Base-by-base conservation (phyloP, 495 filamentous ascomycete species). In the Xylaria nigripes region DNA sequence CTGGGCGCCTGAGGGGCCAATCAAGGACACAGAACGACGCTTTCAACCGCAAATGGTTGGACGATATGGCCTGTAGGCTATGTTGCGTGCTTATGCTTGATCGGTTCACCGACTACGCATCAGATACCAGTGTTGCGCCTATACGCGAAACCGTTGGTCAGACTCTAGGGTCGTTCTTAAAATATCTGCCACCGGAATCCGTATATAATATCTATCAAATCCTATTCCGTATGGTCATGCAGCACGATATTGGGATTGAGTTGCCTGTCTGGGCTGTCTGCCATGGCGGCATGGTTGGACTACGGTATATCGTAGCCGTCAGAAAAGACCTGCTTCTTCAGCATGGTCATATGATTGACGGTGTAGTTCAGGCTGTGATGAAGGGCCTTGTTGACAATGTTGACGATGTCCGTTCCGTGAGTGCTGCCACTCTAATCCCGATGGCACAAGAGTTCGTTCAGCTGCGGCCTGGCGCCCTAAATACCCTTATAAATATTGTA, bases 131-230 rank as follows among this genome's bases (percentile, higher is more conserved):
- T 5, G 89, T 98, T 34, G 93, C 93, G 2, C 93, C 93, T 1
- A 95, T 98, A 54, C 78, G 93, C 56, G 93, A 98, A 70, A 96
- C 93, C 0, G 87, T 95, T 22, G 94, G 93, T n/a, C 93, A 98
- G 69, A 90, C 90, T 2, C 75, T 98, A 21, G 94, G 92, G 61
- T 86, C 92, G 10, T 79, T 96, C 34, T 74, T 98, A 42, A 85
- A 85, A 49, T 86, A 96, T 68, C 71, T 96, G 16, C 79, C 87
- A 12, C 72, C 84, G 0, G 67, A 72, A 27, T 87, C 88, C 24
- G 91, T 97, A 45, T 79, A 89, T 54, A 76, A 80, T 40, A 85
- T 91, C 42, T 96, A 96, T 59, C 77, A 75, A 19, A 81, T 90
- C 41, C 75, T 98, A 15, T 85, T 90, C 54, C 80, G 86, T 18